Evolutionary conservation across 352 stramenopile species (phyloP), one percentile per base, ranked within the genome.

Genomic region (Pythium volutum): DNA sequence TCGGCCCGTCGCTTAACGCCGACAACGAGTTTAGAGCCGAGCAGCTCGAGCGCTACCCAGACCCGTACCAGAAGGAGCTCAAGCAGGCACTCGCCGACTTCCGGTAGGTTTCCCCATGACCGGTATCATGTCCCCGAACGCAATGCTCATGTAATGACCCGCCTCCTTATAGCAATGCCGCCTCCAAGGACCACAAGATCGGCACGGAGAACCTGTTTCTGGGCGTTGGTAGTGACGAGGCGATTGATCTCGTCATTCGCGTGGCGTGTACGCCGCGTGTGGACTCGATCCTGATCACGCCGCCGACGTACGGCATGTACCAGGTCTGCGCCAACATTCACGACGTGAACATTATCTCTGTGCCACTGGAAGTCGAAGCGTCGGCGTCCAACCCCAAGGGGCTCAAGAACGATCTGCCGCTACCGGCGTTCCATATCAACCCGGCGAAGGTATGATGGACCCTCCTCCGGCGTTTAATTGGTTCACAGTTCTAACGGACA

Each of bases 221-320:
- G 2, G 97, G 97, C n/a, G 97, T 99, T 5, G 97, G 97, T 50
- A 98, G 91, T 59, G 97, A 99, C 63, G 97, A 99, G 69, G 97
- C 97, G 2, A 99, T 99, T 71, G 97, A 99, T 67, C 74, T 99
- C 39, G 84, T 99, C 50, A 98, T 99, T 71, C 93, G 97, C 31
- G 95, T 99, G 46, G 97, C 98, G 60, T 99, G 96, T 67, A 86
- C 79, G 22, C 97, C 96, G 34, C 89, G 91, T 26, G 70, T 93
- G 33, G 89, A 97, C 62, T 95, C 96, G 62, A 97, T 99, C 36
- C 67, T 99, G 42, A 98, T 97, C 65, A 98, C 96, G 22, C 95
- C 96, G 8, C 96, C 97, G 6, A 99, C 97, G 0, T 99, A 99
- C 74, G 97, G 97, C 53, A 99, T 99, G 97, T 99, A 99, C 79